Evolutionary conservation across 768 basidiomycete genomes (phyloP), one percentile per base, ranked within the genome.

Genomic region (Suillus bovinus): DNA sequence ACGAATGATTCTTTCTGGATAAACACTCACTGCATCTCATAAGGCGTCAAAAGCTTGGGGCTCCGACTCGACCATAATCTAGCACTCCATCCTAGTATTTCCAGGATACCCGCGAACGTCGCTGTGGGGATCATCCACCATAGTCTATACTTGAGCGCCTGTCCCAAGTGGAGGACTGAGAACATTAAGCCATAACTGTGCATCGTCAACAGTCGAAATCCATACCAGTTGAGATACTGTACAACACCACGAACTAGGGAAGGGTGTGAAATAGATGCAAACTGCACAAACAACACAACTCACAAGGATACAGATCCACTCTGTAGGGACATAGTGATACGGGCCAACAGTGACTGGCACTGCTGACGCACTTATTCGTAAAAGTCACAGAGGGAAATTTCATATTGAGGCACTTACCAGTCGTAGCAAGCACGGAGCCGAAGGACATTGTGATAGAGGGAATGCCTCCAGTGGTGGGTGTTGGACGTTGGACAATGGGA

Each of bases 121-220:
- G 77, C 77, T 0, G 86, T 87, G 0, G 80, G 79, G 47, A 84
- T 33, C 11, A 86, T 65, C 80, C 81, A 88, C 81, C 84, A 85
- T 58, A 79, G 72, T 10, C 78, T 77, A 66, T 73, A 82, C 46
- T 71, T 72, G 1, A 77, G 54, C 0, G 81, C 77, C 71, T 86
- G 82, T 1, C 65, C 75, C 9, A 78, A 20, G 67, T 89, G 87
- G 1, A 77, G 50, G 2, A 79, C 84, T 86, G 13, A 31, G 27
- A n/a, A 14, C 6, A 17, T 34, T n/a, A 41, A 64, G 31, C 31
- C 31, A 31, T 31, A 7, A 31, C 31, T 4, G 31, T 31, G 3
- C 31, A 31, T 31, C 31, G 31, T 31, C 31, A 31, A 31, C 31
- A 31, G 31, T 31, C 31, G 31, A 31, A 31, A 31, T 31, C 8